Conservation (phyloP, 2,329 filamentous ascomycete genomes). For the Blumeriella jaapii region DNA sequence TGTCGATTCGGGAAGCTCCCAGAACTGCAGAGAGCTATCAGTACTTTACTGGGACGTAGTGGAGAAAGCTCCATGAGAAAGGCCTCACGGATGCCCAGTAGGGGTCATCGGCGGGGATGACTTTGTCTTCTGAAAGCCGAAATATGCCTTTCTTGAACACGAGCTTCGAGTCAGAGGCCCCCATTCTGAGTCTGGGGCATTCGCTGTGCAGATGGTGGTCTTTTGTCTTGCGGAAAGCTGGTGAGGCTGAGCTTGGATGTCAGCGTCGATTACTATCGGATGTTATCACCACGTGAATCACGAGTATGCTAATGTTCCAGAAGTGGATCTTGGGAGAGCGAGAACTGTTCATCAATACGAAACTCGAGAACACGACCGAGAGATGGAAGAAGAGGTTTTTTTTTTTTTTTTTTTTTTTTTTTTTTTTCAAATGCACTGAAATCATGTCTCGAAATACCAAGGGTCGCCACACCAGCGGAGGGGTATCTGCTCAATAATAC, state of each 20-base stretch:
- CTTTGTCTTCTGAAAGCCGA: slow-evolving; percentile 79
- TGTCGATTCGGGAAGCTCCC: slow-evolving; percentile 89
- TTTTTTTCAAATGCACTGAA: slow-evolving; percentile 3
- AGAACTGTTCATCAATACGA: too few relatives aligned
- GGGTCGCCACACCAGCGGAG: slow-evolving; percentile 6
- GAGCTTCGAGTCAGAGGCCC: slow-evolving; percentile 96
- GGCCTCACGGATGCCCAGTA: slow-evolving; percentile 82
- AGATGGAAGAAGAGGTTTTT: too few relatives aligned
- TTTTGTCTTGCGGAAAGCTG: too few relatives aligned
- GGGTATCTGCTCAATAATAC: slow-evolving; percentile 23
- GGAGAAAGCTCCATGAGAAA: slow-evolving; percentile 4
- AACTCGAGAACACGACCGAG: too few relatives aligned
- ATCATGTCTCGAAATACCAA: slow-evolving; percentile 5
- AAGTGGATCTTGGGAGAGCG: too few relatives aligned
- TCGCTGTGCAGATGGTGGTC: slow-evolving; percentile 1
- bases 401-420: too few relatives aligned
- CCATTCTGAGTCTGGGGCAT: slow-evolving; percentile 47
- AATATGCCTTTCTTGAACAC: slow-evolving; percentile 99
- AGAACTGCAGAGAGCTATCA: slow-evolving; percentile 53
- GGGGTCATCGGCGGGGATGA: slow-evolving; percentile 75
- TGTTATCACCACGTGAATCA: slow-evolving; percentile 14
- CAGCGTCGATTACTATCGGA: too few relatives aligned
- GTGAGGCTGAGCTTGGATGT: too few relatives aligned
- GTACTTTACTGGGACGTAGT: slow-evolving; percentile 5
- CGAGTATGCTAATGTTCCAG: too few relatives aligned